Evolutionary conservation across 2,329 filamentous ascomycete species (phyloP), one percentile per base, ranked within the genome.

Genomic region (Aureobasidium sp.): DNA sequence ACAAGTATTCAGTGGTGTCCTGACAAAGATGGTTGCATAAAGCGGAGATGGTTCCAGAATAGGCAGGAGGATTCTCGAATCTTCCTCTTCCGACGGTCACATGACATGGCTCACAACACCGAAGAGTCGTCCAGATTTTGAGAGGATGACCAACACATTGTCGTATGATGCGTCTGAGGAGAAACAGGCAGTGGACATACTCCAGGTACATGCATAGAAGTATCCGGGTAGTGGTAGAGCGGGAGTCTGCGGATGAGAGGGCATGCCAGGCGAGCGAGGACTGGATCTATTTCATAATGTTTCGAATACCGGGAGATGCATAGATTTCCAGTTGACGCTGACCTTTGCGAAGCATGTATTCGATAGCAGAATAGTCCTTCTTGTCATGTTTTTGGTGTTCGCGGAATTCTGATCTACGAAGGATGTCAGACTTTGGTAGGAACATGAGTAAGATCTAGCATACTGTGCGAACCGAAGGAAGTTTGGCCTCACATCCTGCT

Each of bases 281-380:
- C 21, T 11, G 13, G 9, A 39, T 47, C 21, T 66, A 63, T 67
- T 39, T 58, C 55, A 29, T 60, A 59, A 95, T 86, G 72, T 94
- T 90, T 69, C 86, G 90, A 69, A 96, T 91, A 3, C 87, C 88
- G 30, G 88, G 86, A 6, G 87, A 84, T 21, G 87, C 84, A 75
- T 94, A 94, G 49, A 86, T 83, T 65, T 96, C 90, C 21, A 97
- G 78, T 72, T 96, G 91, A 49, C 90, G 83, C 44, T 84, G 82
- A 27, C 92, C 92, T 72, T 90, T 93, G 63, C 92, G 83, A 57
- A 97, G 72, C 37, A 96, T 78, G 72, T 90, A 94, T 74, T 97
- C 92, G 62, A 97, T 87, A 5, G 91, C 87, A 16, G 81, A 80
- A 74, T 96, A 96, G 70, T 96, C 91, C 67, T 90, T 91, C 75